Base-by-base conservation (phyloP, 495 filamentous ascomycete species). In the Podospora anserina region DNA sequence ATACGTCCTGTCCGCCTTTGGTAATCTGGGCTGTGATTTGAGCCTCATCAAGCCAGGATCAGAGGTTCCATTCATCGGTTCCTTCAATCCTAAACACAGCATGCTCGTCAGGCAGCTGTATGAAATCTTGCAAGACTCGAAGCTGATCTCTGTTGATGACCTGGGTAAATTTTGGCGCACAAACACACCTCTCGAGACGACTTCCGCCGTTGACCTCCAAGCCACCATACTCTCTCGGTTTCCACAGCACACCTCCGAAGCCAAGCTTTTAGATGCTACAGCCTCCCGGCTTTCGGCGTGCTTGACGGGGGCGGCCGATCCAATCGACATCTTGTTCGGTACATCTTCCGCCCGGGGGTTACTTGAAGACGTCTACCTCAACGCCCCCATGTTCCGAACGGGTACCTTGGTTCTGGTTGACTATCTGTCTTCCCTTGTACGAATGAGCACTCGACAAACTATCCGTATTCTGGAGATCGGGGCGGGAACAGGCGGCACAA, bases 401-500 rank as follows among this genome's bases (percentile, higher is more conserved):
- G 15, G 4, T 0, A 67, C 69, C 2, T 3, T 18, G 23, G 32
- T 49, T 2, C 64, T 73, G 11, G 23, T 6, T 61, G 28, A 28
- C 9, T 69, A 39, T 28, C 26, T 73, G 0, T 11, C 27, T 1
- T 5, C 4, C 4, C 1, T 49, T 20, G 19, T 71, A 5, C 18
- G 15, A 15, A 16, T 56, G 5, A 20, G 20, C 30, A 53, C 5
- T 30, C 30, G 11, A n/a, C 20, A 32, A 18, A 6, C 39, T 15
- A 9, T 61, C 59, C 59, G 59, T 30, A 75, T 80, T 39, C 76
- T 87, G 0, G 85, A 88, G 66, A 78, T 88, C 34, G 85, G 86
- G 4, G 82, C 81, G 2, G 84, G 83, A 0, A 85, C 82, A 16
- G 85, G 85, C 11, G 81, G 79, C 19, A 77, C 83, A 5, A 87